Conservation (phyloP, 192 early-diverging fungal genomes). For the Coemansia sp. region DNA sequence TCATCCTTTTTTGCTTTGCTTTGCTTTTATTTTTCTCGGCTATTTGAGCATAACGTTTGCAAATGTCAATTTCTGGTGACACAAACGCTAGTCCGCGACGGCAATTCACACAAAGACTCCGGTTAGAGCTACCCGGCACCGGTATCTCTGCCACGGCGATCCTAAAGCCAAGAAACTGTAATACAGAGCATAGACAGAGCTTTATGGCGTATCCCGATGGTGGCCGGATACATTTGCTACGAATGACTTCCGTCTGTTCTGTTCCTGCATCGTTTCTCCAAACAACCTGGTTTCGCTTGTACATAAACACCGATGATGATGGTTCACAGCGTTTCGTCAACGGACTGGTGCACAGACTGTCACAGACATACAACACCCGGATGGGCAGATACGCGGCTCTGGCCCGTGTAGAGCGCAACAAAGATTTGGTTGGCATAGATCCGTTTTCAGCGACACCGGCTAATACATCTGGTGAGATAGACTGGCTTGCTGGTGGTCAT, state of each 20-base stretch:
- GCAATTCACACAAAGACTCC: background rate
- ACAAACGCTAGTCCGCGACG: background rate
- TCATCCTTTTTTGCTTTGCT: background rate
- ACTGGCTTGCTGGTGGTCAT: slow-evolving; percentile 12
- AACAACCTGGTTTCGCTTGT: slow-evolving; percentile 14
- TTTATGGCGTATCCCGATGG: background rate
- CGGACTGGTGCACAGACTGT: slow-evolving; percentile 19
- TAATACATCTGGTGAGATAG: slow-evolving; percentile 1
- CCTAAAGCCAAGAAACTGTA: background rate
- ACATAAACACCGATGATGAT: slow-evolving; percentile 20
- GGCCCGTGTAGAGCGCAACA: background rate
- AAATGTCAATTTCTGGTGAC: background rate
- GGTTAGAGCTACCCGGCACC: slow-evolving; percentile 1
- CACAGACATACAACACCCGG: background rate
- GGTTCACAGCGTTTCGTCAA: slow-evolving; percentile 30
- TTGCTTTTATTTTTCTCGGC: too few species aligned
- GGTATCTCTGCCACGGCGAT: background rate
- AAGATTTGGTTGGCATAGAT: background rate
- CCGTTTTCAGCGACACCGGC: background rate
- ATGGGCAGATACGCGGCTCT: background rate
- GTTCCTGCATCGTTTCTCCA: slow-evolving; percentile 33
- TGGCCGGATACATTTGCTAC: slow-evolving; percentile 36
- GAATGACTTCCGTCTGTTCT: slow-evolving; percentile 10
- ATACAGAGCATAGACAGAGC: background rate
- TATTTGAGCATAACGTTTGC: background rate